Evolutionary conservation across 805 yeast species (phyloP).

Genomic region (Zygoascus tannicola): DNA sequence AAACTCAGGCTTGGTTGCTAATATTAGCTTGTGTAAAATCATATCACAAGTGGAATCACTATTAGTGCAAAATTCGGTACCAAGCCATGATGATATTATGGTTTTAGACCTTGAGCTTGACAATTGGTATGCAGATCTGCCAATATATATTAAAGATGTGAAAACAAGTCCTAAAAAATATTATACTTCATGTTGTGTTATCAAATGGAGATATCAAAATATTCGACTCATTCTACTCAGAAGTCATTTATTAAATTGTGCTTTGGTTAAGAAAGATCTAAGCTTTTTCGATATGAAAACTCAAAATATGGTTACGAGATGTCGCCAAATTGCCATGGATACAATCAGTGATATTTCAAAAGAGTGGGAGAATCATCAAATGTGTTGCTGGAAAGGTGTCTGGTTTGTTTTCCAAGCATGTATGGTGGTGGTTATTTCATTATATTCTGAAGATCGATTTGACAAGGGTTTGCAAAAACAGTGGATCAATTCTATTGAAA

Average conservation of each 20-base stretch:
- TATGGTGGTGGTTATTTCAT: neutral
- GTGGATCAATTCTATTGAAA: neutral
- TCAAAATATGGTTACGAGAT: neutral
- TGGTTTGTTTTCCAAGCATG: constrained; percentile 3
- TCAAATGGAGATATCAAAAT: constrained; percentile 2
- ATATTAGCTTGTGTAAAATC: constrained; percentile 1
- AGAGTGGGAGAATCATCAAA: constrained; percentile 1
- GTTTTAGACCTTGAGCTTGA: neutral
- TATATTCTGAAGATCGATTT: constrained; percentile 1
- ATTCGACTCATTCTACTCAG: neutral
- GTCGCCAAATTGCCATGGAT: neutral
- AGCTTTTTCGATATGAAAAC: neutral
- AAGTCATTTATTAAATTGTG: neutral
- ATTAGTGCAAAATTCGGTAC: neutral
- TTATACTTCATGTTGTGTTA: neutral
- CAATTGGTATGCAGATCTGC: neutral
- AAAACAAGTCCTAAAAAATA: neutral
- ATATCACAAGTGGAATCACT: neutral
- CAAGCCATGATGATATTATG: neutral
- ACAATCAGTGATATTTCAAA: neutral
- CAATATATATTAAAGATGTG: constrained; percentile 1
- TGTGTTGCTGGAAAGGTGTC: constrained; percentile 4
- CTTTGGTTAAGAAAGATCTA: neutral
- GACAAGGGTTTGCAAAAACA: neutral
- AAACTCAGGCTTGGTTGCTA: neutral